Evolutionary conservation across 1,139 yeast species (phyloP).

Genomic region (Suhomyces ambrosiae): DNA sequence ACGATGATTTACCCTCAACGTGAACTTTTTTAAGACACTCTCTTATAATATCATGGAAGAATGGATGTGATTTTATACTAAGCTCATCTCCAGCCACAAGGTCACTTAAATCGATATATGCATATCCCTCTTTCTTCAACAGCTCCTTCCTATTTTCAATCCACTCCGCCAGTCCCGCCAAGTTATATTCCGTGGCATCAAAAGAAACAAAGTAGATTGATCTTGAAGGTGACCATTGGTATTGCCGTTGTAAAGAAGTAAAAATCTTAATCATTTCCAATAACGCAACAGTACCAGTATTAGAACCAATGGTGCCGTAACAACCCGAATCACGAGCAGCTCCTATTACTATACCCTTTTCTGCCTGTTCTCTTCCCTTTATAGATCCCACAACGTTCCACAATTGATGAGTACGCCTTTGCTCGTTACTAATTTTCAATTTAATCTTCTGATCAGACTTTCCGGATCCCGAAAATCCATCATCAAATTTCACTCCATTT

Average conservation of each 20-base stretch:
- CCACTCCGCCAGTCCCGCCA: conserved; percentile 86
- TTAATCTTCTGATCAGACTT: conserved; percentile 25
- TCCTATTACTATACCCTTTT: conserved; percentile 75
- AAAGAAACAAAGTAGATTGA: conserved; percentile 82
- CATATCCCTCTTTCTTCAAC: conserved; percentile 62
- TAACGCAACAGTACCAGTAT: conserved; percentile 74
- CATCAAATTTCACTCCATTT: conserved; percentile 46
- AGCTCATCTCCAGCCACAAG: conserved; percentile 66
- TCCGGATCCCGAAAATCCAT: conserved; percentile 32
- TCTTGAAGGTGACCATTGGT: conserved; percentile 83
- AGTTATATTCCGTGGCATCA: conserved; percentile 81
- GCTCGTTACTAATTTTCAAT: conserved; percentile 48
- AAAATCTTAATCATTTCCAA: conserved; percentile 73
- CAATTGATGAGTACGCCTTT: conserved; percentile 63
- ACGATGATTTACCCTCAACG: conserved; percentile 13
- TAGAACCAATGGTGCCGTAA: conserved; percentile 71
- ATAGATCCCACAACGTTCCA: conserved; percentile 83
- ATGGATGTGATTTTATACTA: conserved; percentile 66
- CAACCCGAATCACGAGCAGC: conserved; percentile 82
- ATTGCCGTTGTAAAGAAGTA: conserved; percentile 63
- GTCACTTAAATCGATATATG: conserved; percentile 78
- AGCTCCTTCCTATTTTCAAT: conserved; percentile 58
- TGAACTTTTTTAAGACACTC: conserved; percentile 42
- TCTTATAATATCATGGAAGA: conserved; percentile 50
- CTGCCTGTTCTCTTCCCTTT: conserved; percentile 78